Conservation (phyloP, 2,329 filamentous ascomycete species). For the Penicillium rolfsii region DNA sequence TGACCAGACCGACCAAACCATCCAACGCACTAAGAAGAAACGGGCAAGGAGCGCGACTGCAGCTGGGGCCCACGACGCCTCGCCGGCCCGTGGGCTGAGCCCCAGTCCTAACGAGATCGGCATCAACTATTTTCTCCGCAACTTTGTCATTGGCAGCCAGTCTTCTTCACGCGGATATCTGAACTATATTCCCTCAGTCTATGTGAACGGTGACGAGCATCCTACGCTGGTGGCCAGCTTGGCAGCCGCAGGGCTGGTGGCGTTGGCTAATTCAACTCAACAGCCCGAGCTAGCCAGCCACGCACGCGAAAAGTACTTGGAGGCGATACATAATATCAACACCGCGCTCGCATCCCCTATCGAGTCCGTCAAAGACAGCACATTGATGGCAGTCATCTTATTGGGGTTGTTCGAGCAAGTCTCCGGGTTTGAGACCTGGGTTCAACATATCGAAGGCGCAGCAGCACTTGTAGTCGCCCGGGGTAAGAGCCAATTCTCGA, state of each 20-base stretch:
- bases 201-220: constrained; percentile 21
- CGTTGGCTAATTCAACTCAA: constrained; percentile 29
- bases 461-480: constrained; percentile 29
- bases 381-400: constrained; percentile 34
- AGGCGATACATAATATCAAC: constrained; percentile 31
- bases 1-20: constrained; percentile 32
- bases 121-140: constrained; percentile 31
- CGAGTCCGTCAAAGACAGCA: constrained; percentile 32
- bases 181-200: constrained; percentile 28
- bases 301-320: constrained; percentile 31
- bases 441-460: constrained; percentile 31
- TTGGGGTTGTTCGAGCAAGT: constrained; percentile 34
- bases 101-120: constrained; percentile 30
- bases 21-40: constrained; percentile 24
- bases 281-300: constrained; percentile 25
- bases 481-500: constrained; percentile 30
- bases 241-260: constrained; percentile 33
- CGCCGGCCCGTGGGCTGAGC: constrained; percentile 3
- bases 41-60: not conserved
- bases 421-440: constrained; percentile 28
- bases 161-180: constrained; percentile 28
- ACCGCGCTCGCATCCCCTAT: constrained; percentile 26
- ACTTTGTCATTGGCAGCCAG: constrained; percentile 25
- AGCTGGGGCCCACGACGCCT: not conserved
- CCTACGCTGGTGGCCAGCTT: constrained; percentile 30